Evolutionary conservation across 2,329 filamentous ascomycete genomes (phyloP).

Genomic region (Phyllosticta citrichinensis): DNA sequence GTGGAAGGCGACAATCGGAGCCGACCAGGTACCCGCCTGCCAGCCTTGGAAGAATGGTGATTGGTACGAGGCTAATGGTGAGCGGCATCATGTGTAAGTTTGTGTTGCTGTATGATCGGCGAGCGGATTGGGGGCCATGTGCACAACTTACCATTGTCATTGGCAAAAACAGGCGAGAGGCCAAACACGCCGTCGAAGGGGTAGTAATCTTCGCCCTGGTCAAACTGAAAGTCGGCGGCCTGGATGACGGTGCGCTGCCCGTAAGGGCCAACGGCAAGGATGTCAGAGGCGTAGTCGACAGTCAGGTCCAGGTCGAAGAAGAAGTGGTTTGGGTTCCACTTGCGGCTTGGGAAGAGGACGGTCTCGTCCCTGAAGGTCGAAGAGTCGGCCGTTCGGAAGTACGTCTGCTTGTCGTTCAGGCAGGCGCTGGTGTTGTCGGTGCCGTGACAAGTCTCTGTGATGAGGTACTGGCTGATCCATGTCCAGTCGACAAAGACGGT

Average conservation of each 20-base stretch:
- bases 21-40: constrained; percentile 8
- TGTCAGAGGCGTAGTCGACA: background rate
- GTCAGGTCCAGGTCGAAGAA: background rate
- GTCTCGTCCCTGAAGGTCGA: background rate
- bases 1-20: constrained; percentile 12
- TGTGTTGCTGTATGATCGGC: background rate
- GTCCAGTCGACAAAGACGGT: background rate
- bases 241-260: background rate
- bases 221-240: background rate
- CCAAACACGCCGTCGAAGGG: background rate
- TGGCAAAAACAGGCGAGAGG: background rate
- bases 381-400: background rate
- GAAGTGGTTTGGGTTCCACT: background rate
- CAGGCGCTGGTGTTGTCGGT: background rate
- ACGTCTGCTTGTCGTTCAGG: background rate
- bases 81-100: background rate
- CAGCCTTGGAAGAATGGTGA: background rate
- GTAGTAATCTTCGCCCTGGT: background rate
- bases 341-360: background rate
- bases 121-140: background rate
- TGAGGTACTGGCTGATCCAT: background rate
- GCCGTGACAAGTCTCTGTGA: background rate
- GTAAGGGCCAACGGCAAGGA: background rate
- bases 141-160: background rate
- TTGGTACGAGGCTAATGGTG: background rate